Evolutionary conservation across 805 yeast species (phyloP).

Genomic region (Kodamaea neixiangensis): DNA sequence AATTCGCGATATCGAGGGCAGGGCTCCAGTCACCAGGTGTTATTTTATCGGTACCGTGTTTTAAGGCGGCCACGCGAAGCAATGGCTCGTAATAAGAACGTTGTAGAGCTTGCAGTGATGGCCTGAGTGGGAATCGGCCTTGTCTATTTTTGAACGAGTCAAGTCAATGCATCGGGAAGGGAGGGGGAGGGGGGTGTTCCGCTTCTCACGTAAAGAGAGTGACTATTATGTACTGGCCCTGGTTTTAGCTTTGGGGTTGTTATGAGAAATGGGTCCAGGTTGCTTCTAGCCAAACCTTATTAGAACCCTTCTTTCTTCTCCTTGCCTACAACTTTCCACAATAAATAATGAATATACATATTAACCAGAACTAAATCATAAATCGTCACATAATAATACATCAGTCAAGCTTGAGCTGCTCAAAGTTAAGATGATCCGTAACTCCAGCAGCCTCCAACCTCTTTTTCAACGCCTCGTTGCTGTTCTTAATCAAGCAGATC

Average conservation of each 20-base stretch:
- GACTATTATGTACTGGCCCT: background rate
- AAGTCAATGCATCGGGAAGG: background rate
- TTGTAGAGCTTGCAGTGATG: background rate
- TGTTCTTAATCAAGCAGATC: constrained; percentile 33
- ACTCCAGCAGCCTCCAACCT: constrained; percentile 5
- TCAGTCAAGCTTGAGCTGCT: constrained; percentile 2
- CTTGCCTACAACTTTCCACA: background rate
- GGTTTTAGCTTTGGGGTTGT: no score
- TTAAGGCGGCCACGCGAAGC: background rate
- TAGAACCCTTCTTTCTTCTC: background rate
- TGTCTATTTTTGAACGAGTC: background rate
- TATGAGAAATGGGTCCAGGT: no score
- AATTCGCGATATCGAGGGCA: background rate
- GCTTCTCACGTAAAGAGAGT: background rate
- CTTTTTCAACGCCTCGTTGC: constrained; percentile 34
- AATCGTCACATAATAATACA: constrained; percentile 5
- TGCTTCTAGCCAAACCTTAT: background rate
- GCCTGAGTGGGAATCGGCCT: background rate
- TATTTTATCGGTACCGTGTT: background rate
- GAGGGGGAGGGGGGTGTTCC: background rate
- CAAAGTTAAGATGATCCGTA: constrained; percentile 6
- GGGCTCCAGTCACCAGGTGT: background rate
- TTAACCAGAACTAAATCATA: constrained; percentile 2
- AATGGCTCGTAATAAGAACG: background rate
- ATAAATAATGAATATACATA: constrained; percentile 7